These are phyloP conservation scores for Aspergillus novofumigatus DNA, from an alignment of 2,329 filamentous ascomycete genomes.

Conservation along the genomic window DNA sequence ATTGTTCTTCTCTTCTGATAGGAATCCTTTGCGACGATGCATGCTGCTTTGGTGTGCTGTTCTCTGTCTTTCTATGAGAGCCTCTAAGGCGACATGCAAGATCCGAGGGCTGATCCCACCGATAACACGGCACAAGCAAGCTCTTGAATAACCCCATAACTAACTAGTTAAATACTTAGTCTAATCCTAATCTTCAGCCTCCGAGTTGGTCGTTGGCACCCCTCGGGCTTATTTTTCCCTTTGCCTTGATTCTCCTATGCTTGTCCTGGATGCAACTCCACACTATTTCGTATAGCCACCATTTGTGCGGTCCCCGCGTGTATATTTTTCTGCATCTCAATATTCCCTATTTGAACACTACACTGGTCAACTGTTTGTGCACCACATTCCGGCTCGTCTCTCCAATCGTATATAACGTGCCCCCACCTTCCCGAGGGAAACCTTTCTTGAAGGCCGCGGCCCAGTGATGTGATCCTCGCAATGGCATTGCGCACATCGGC, in stretches of 20 bases:
- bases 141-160: background rate
- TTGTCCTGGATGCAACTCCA: background rate
- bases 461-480: conserved; percentile 9
- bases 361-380: background rate
- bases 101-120: conserved; percentile 13
- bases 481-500: conserved; percentile 44
- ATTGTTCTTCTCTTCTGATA: background rate
- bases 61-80: background rate
- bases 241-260: background rate
- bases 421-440: background rate
- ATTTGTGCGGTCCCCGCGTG: background rate
- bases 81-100: conserved; percentile 13
- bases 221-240: conserved; percentile 2
- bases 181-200: conserved; percentile 13
- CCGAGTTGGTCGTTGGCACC: conserved; percentile 15
- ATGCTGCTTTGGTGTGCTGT: background rate
- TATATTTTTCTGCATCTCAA: background rate
- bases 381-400: background rate
- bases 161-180: conserved; percentile 2
- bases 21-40: background rate
- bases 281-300: background rate
- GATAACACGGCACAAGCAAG: conserved; percentile 9
- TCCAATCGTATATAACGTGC: background rate
- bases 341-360: background rate
- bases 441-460: background rate